Base-by-base conservation (phyloP, 805 yeast genomes). In the Pichia cephalocereana region DNA sequence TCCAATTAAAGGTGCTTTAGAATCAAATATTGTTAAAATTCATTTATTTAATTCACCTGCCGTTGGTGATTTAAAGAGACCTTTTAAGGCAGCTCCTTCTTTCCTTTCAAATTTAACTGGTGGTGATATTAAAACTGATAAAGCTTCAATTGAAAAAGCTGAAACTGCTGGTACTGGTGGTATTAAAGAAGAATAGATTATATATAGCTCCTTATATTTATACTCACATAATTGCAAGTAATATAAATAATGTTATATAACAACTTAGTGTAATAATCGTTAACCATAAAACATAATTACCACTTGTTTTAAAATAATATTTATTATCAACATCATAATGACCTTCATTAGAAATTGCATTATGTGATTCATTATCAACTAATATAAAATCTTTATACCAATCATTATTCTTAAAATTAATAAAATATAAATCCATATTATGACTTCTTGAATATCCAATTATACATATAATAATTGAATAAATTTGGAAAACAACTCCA, bases 41-140 rank as follows among this genome's bases (percentile, higher is more conserved):
- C 96, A 93, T 68, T 62, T 93, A 50, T 86, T 86, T 60, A 89
- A 89, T 57, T 72, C 77, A 61, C 77, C 90, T 38, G 93, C 96
- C 27, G 59, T 77, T 44, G 97, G 96, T 57, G 96, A 86, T 60
- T 80, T 89, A 70, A 87, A 88, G 79, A 86, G 99, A 75, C 99
- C 99, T 43, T 93, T 93, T 82, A 86, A 86, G 75, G 80, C 90
- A 50, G 80, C 89, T 46, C 61, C 59, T 36, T 80, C 91, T 43
- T 67, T 91, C 71, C 80, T 88, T 57, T 87, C 90, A 51, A 77
- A 57, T 54, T 58, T 56, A 52, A 62, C 60, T 41, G 66, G 64
- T 49, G 64, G 57, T 47, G 83, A 74, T 42, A 72, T 78, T 59
- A 81, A 82, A 72, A 86, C 93, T 54, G 96, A 89, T 70, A 88